These are phyloP conservation scores for Aciculosporium take DNA, from an alignment of 2,329 filamentous ascomycete genomes.

Conservation along the genomic window DNA sequence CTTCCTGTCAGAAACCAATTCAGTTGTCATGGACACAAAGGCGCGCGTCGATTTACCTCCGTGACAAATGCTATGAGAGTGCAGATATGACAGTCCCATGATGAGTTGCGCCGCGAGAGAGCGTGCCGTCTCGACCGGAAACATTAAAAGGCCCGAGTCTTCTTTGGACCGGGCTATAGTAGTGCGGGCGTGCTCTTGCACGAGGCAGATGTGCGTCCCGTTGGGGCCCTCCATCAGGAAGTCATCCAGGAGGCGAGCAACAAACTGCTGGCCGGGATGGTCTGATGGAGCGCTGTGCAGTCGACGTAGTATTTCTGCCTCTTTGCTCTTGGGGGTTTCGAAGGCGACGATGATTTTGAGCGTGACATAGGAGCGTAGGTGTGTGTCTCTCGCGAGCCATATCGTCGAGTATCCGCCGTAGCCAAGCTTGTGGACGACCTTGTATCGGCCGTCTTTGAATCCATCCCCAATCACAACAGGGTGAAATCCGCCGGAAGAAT, in stretches of 20 bases:
- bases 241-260: conserved; percentile 9
- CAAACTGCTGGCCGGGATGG: neutral
- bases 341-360: neutral
- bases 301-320: neutral
- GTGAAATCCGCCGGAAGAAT: too few species aligned
- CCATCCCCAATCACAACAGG: too few species aligned
- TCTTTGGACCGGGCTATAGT: conserved; percentile 9
- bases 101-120: conserved; percentile 11
- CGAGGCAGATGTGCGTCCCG: conserved; percentile 11
- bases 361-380: neutral
- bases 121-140: conserved; percentile 3
- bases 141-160: conserved; percentile 4
- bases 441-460: conserved; percentile 21
- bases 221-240: conserved; percentile 11
- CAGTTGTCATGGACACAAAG: neutral
- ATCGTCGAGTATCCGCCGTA: conserved; percentile 24
- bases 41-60: neutral
- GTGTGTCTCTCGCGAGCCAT: conserved; percentile 13
- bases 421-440: conserved; percentile 23
- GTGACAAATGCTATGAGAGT: conserved; percentile 7
- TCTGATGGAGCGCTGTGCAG: neutral
- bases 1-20: neutral
- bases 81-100: conserved; percentile 15
- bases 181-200: conserved; percentile 11
- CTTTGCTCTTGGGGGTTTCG: conserved; percentile 2